A percentile compares a stretch with the other conserved stretches of the same genome.
These are phyloP conservation scores for Carnegiea gigantea DNA, from an alignment of 179 eudicot genomes.

Conservation along the genomic window DNA sequence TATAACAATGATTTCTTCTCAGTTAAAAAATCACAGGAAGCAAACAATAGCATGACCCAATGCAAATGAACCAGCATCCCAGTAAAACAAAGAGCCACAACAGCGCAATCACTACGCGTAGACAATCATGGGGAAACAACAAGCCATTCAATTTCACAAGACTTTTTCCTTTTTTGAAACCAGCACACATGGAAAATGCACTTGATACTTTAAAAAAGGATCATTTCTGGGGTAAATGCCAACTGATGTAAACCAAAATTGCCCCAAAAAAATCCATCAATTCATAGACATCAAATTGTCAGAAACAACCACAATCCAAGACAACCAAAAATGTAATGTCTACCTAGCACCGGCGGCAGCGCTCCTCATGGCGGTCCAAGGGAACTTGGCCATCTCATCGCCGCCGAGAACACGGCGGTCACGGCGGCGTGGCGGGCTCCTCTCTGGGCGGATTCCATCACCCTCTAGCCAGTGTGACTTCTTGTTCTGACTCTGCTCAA, in stretches of 20 bases:
- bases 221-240: background rate
- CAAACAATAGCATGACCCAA: background rate
- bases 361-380: conserved; percentile 79
- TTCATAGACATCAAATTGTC: background rate
- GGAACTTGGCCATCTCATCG: conserved; percentile 55
- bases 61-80: too few relatives aligned
- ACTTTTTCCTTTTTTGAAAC: too few relatives aligned
- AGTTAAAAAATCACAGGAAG: background rate
- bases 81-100: background rate
- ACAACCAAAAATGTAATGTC: conserved; percentile 8
- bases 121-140: too few relatives aligned
- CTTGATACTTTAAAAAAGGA: background rate
- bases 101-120: background rate
- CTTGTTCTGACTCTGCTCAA: conserved; percentile 50
- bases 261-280: background rate
- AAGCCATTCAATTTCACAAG: too few relatives aligned
- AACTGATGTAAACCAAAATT: background rate
- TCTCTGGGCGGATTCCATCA: conserved; percentile 26
- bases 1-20: background rate
- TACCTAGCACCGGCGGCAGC: conserved; percentile 45
- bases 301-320: background rate
- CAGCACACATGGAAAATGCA: background rate
- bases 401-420: background rate
- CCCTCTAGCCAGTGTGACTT: conserved; percentile 77
- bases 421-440: conserved; percentile 14